Base-by-base conservation (phyloP, 2,329 filamentous ascomycete species). In the Aspergillus felis region DNA sequence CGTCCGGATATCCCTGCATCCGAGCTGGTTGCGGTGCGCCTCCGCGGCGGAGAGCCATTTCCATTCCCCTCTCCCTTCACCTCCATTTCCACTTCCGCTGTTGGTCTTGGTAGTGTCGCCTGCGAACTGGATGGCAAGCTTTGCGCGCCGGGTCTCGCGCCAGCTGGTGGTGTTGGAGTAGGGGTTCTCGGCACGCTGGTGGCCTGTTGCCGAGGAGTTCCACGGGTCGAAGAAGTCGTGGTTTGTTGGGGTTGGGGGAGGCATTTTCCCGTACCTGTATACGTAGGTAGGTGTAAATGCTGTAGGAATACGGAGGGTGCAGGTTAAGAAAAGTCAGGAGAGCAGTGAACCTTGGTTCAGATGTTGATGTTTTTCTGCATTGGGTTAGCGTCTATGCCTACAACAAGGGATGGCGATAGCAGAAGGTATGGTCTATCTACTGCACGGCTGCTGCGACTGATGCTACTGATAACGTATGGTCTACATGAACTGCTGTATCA, bases 181-280 rank as follows among this genome's bases (percentile, higher is more conserved):
- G 3, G 78, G 76, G 58, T 85, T 87, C 58, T 93, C 89, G 46
- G 89, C 85, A 44, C 86, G 82, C 74, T 96, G 92, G 71, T 96
- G 91, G 49, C 90, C 90, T 0, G 88, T 87, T 5, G 87, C 86
- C 12, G 86, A 84, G 14, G 86, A 87, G 74, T 91, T 91, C 71
- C 75, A 79, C 38, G 73, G 68, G 51, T 78, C 77, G 60, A 78
- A 77, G 62, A 66, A 58, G 42, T 60, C 62, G 64, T 70, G 67
- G 55, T 70, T 72, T 54, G 58, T 58, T 9, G 29, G 29, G 56
- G 27, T 51, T 27, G 24, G 48, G 41, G 46, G 22, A 29, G 51
- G 27, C 38, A 41, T 56, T 50, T 57, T 59, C 12, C 9, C n/a
- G n/a, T 14, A 4, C 29, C 3, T 38, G 49, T 32, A 44, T 53